Conservation (phyloP, 2,329 filamentous ascomycete species). For the Aspergillus transmontanensis region DNA sequence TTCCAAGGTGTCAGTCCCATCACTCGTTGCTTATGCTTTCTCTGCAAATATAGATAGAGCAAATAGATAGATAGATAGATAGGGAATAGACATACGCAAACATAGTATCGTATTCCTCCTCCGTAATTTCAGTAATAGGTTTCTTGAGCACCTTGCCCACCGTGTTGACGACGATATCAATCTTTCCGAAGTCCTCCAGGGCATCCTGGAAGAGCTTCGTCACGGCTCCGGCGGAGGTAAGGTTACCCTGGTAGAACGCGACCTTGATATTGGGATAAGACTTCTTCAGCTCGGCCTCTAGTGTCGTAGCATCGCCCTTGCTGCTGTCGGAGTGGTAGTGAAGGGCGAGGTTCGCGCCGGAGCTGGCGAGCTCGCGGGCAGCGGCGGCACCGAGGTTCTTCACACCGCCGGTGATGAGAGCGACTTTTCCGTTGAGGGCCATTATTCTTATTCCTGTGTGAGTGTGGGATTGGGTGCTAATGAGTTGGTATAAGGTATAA, state of each 20-base stretch:
- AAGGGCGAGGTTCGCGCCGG: constrained; percentile 43
- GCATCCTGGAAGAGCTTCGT: constrained; percentile 45
- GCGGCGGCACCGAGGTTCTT: constrained; percentile 48
- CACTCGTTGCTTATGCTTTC: background rate
- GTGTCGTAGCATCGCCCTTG: constrained; percentile 38
- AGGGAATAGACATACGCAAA: constrained; percentile 43
- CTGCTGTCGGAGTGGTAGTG: constrained; percentile 47
- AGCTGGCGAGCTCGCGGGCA: constrained; percentile 38
- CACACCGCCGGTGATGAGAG: constrained; percentile 47
- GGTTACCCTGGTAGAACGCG: constrained; percentile 47
- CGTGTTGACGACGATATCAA: constrained; percentile 56
- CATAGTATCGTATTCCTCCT: constrained; percentile 52
- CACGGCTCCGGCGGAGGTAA: constrained; percentile 45
- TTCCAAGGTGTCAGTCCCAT: background rate
- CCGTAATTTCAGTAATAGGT: constrained; percentile 46
- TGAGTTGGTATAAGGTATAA: too few relatives aligned
- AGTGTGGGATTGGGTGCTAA: too few relatives aligned
- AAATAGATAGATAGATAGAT: background rate
- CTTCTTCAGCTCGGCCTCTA: constrained; percentile 42
- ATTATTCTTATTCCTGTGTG: constrained; percentile 17
- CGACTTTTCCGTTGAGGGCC: constrained; percentile 44
- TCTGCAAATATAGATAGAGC: background rate
- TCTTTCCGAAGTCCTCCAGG: constrained; percentile 45
- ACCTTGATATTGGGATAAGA: constrained; percentile 37
- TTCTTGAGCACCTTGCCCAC: constrained; percentile 55